Percentiles rank a stretch among this genome's conserved stretches.
These are phyloP conservation scores for Zygoascus meyerae DNA, from an alignment of 1,139 yeast genomes.

Conservation along the genomic window DNA sequence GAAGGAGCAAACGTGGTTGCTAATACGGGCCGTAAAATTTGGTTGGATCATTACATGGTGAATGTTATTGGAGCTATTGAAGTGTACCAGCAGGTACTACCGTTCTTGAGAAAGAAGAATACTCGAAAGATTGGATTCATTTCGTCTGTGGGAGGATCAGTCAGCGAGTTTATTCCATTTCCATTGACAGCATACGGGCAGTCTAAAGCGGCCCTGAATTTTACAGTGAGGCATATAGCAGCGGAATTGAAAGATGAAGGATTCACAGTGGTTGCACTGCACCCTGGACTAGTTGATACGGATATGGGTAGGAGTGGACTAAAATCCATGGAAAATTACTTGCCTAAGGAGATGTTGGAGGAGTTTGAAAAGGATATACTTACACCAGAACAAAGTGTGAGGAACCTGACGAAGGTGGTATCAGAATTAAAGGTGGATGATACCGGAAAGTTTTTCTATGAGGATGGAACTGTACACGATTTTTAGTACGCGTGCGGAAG, in stretches of 20 bases:
- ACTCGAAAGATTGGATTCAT: conserved; percentile 24
- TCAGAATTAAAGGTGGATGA: too few species aligned
- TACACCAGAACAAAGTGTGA: conserved; percentile 33
- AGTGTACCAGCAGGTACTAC: conserved; percentile 22
- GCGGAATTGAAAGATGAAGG: conserved; percentile 25
- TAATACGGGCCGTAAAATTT: conserved; percentile 26
- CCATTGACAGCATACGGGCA: conserved; percentile 33
- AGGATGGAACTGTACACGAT: background rate
- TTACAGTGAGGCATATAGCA: conserved; percentile 24
- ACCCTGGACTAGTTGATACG: conserved; percentile 34
- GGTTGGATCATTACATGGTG: conserved; percentile 25
- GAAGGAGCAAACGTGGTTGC: conserved; percentile 14
- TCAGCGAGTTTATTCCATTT: conserved; percentile 17
- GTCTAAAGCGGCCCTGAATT: conserved; percentile 37
- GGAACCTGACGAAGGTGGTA: conserved; percentile 32
- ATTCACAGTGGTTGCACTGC: conserved; percentile 27
- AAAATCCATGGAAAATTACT: conserved; percentile 26
- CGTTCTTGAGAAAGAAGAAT: conserved; percentile 18
- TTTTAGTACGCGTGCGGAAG: too few species aligned
- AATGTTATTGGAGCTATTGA: conserved; percentile 36
- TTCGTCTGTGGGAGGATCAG: conserved; percentile 28
- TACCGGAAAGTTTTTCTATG: background rate
- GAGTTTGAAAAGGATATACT: conserved; percentile 27
- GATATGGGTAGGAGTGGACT: conserved; percentile 25
- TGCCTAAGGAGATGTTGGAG: conserved; percentile 23